A percentile compares a stretch with the other conserved stretches of the same genome.
Evolutionary conservation across 1,284 basidiomycete genomes (phyloP).

Genomic region (Tremellales sp.): DNA sequence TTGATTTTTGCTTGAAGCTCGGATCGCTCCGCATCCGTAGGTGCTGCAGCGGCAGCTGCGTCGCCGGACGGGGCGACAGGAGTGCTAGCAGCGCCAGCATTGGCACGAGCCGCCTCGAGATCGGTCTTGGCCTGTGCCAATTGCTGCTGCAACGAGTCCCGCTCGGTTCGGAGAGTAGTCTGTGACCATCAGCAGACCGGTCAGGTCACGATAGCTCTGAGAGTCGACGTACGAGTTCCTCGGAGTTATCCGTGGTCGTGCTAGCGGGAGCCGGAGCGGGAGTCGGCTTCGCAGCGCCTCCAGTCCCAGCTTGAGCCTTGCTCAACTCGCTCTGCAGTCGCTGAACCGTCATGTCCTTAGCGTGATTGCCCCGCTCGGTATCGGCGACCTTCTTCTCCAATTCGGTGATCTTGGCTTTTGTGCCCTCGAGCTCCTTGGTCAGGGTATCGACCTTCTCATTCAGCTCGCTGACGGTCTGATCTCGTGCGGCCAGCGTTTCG

Average conservation of each 20-base stretch:
- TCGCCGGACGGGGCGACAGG: not conserved
- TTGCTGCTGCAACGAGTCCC: slow-evolving; percentile 28
- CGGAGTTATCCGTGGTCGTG: not conserved
- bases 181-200: slow-evolving; percentile 3
- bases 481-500: slow-evolving; percentile 16
- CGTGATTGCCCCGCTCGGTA: slow-evolving; percentile 12
- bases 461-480: slow-evolving; percentile 24
- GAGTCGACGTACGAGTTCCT: not conserved
- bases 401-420: slow-evolving; percentile 26
- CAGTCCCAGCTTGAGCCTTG: slow-evolving; percentile 13
- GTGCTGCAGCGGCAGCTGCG: slow-evolving; percentile 1
- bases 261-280: not conserved
- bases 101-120: slow-evolving; percentile 30
- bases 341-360: slow-evolving; percentile 32
- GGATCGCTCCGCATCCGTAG: slow-evolving; percentile 10
- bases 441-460: slow-evolving; percentile 16
- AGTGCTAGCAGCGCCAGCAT: slow-evolving; percentile 6
- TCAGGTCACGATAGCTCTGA: not conserved
- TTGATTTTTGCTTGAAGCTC: slow-evolving; percentile 12
- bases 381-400: slow-evolving; percentile 30
- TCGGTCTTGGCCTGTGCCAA: slow-evolving; percentile 37
- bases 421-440: slow-evolving; percentile 24
- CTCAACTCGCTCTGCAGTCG: slow-evolving; percentile 32
- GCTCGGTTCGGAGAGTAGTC: slow-evolving; percentile 26
- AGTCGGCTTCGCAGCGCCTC: not conserved